phyloP scores from a whole-genome alignment of 2,329 filamentous ascomycete species.

The Botrytis porri region DNA sequence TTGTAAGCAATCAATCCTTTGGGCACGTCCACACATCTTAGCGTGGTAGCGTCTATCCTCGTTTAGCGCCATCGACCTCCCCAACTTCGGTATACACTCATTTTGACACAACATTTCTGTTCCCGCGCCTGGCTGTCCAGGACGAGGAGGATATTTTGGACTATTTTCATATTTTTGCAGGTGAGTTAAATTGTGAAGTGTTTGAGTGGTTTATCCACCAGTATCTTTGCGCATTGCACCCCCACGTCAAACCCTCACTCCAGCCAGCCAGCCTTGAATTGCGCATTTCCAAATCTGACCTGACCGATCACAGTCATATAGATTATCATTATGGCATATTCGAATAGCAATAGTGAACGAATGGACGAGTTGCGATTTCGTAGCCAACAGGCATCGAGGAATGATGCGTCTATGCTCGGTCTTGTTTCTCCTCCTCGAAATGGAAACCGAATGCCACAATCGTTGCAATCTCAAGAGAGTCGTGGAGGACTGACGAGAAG shows the following conservation, averaged over 20 bases:
- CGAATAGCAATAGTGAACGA: slow-evolving; percentile 58
- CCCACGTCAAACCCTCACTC: slow-evolving; percentile 28
- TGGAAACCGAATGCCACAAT: slow-evolving; percentile 62
- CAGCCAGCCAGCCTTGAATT: slow-evolving; percentile 21
- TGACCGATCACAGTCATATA: slow-evolving; percentile 33
- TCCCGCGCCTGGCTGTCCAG: slow-evolving; percentile 21
- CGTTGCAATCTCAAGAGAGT: slow-evolving; percentile 60
- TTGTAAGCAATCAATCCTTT: slow-evolving; percentile 17
- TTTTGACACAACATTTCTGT: slow-evolving; percentile 19
- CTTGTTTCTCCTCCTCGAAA: slow-evolving; percentile 73
- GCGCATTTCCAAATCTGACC: slow-evolving; percentile 28
- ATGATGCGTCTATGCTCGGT: slow-evolving; percentile 71
- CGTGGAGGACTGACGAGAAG: slow-evolving; percentile 80
- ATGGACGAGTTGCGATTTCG: slow-evolving; percentile 81
- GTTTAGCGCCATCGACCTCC: slow-evolving; percentile 19
- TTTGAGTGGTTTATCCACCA: neutral
- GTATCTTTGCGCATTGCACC: slow-evolving; percentile 22
- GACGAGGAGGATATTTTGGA: slow-evolving; percentile 21
- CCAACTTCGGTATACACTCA: slow-evolving; percentile 19
- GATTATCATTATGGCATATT: slow-evolving; percentile 57
- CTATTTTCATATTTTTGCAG: slow-evolving; percentile 21
- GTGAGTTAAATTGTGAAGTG: slow-evolving; percentile 5
- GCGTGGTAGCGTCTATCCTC: slow-evolving; percentile 17
- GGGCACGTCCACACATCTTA: slow-evolving; percentile 18
- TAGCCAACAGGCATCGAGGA: slow-evolving; percentile 71